Base-by-base conservation (phyloP, 2,329 filamentous ascomycete species). In the Aspergillus thermomutatus region DNA sequence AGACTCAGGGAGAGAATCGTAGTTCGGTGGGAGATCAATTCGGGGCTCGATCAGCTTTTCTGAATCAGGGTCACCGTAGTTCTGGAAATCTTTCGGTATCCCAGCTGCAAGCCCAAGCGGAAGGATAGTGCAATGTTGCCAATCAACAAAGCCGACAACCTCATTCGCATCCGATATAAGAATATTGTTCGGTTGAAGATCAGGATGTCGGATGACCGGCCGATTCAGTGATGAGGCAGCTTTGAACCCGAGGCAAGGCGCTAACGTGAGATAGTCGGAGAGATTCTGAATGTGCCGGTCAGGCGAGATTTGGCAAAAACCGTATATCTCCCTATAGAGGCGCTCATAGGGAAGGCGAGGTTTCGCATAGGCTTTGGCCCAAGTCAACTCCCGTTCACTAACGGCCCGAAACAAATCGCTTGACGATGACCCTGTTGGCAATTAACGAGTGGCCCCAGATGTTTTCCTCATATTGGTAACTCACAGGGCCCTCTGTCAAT, bases 121-220 rank as follows among this genome's bases (percentile, higher is more conserved):
- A n/a, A 76, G 68, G 26, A 70, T 61, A 2, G 66, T 47, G 41
- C 64, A 64, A 59, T 77, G 67, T 60, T 79, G 74, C 75, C 74
- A 79, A 57, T 79, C 75, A 37, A 79, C 75, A 1, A 79, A 57
- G 28, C 72, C 58, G 27, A 63, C 64, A 23, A 78, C 71, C 7
- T 70, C 67, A 49, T 66, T 63, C 28, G 69, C 55, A 5, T 70
- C 53, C 23, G 60, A 62, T 1, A 71, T 60, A 27, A 72, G 68
- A 10, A 71, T 65, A 51, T 72, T 72, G 43, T 64, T 66, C 7
- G 66, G 72, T 54, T 58, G 59, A 46, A 69, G 59, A 57, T 69
- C 65, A 7, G 67, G 67, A 49, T 69, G 64, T 9, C 65, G 60
- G 3, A 69, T 48, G 28, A 59, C 58, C 5, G 66, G 65, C 31